Conservation (phyloP, 2,329 filamentous ascomycete species). For the Fusarium begoniae region DNA sequence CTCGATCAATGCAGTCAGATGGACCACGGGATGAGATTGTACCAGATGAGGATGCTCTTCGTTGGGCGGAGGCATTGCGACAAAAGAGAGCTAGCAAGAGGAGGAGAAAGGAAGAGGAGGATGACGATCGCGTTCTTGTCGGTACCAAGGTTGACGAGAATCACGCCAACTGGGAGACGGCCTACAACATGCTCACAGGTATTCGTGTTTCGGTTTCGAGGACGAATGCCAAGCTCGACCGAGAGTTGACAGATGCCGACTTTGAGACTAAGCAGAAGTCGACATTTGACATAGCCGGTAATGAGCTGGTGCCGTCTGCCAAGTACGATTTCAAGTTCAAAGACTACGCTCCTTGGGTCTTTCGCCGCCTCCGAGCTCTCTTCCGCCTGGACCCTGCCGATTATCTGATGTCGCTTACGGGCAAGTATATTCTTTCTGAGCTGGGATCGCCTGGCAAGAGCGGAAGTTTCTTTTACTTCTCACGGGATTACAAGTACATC, state of each 20-base stretch:
- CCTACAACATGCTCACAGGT: constrained; percentile 99
- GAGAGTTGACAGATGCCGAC: constrained; percentile 87
- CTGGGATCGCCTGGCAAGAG: constrained; percentile 97
- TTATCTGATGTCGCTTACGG: constrained; percentile 97
- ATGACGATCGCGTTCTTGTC: constrained; percentile 93
- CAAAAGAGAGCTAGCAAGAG: constrained; percentile 91
- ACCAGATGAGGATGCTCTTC: constrained; percentile 87
- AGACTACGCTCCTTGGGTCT: constrained; percentile 99
- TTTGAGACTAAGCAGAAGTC: constrained; percentile 97
- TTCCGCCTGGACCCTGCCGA: constrained; percentile 96
- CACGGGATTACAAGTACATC: constrained; percentile 99
- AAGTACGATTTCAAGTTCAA: constrained; percentile 99
- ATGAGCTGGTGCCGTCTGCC: constrained; percentile 95
- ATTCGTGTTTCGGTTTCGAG: constrained; percentile 97
- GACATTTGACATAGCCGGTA: constrained; percentile 97
- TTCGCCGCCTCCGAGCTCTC: constrained; percentile 85
- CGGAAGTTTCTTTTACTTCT: constrained; percentile 99
- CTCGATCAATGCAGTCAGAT: constrained; percentile 87
- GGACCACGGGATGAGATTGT: constrained; percentile 82
- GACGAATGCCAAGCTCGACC: constrained; percentile 96
- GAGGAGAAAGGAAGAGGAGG: constrained; percentile 83
- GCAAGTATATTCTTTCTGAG: constrained; percentile 98
- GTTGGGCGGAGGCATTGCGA: constrained; percentile 92
- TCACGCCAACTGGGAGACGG: constrained; percentile 96
- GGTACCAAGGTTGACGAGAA: constrained; percentile 98